These are phyloP conservation scores for Backusella morwellensis DNA, from an alignment of 192 early-diverging fungal species.

Conservation along the genomic window DNA sequence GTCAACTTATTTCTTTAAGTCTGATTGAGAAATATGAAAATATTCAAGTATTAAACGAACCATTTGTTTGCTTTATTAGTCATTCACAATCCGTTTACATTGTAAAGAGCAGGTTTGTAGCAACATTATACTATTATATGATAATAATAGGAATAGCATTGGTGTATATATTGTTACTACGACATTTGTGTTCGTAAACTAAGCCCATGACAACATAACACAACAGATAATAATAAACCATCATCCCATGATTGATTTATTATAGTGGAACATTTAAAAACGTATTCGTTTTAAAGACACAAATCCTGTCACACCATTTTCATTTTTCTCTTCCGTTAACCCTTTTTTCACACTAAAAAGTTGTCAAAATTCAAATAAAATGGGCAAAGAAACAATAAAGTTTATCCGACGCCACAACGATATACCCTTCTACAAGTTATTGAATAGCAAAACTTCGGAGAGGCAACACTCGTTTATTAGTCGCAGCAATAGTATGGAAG, in stretches of 20 bases:
- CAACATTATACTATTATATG: too few relatives aligned
- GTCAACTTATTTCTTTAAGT: too few relatives aligned
- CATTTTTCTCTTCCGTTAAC: background rate
- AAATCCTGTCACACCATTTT: background rate
- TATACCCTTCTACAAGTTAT: conserved; percentile 81
- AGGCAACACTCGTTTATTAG: conserved; percentile 53
- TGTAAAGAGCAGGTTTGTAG: too few relatives aligned
- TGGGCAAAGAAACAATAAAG: conserved; percentile 52
- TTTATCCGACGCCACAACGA: conserved; percentile 48
- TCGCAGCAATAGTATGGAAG: conserved; percentile 56
- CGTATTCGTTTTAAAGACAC: background rate
- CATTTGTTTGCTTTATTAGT: too few relatives aligned
- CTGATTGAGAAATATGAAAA: too few relatives aligned
- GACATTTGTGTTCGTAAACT: too few relatives aligned
- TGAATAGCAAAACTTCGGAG: conserved; percentile 57
- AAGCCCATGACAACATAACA: too few relatives aligned
- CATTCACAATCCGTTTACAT: too few relatives aligned
- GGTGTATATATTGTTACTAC: too few relatives aligned
- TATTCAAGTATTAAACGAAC: too few relatives aligned
- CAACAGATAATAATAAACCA: background rate
- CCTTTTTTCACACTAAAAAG: background rate
- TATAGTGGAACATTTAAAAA: background rate
- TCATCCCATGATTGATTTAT: background rate
- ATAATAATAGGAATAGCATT: too few relatives aligned
- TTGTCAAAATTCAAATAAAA: conserved; percentile 16